These are phyloP conservation scores for Smittium mucronatum DNA, from an alignment of 371 early-diverging fungal species.

Conservation along the genomic window DNA sequence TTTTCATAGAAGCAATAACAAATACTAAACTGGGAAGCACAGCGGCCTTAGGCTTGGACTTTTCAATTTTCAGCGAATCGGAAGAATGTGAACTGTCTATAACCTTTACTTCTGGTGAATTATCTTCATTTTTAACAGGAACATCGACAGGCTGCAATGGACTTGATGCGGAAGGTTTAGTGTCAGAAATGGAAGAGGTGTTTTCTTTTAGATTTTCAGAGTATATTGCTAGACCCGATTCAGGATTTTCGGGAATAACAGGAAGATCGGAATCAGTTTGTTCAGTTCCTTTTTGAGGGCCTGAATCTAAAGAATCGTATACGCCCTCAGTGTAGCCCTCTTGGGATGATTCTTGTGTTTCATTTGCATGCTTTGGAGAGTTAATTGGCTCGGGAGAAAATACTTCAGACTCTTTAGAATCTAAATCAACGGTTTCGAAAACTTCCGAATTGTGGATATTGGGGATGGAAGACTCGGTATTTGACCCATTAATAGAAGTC, in stretches of 20 bases:
- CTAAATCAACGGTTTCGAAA: background rate
- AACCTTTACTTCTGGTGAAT: background rate
- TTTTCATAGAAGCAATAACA: conserved; percentile 51
- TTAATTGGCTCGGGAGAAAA: background rate
- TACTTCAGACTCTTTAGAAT: background rate
- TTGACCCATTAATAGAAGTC: no score
- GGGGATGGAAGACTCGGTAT: no score
- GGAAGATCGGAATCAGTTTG: background rate
- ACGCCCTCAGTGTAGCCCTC: background rate
- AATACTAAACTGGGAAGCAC: conserved; percentile 37
- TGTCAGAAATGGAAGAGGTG: background rate
- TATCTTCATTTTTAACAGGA: background rate
- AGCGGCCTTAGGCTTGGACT: background rate
- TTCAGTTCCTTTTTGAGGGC: no score
- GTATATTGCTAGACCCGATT: background rate
- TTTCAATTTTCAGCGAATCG: background rate
- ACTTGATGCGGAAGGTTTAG: background rate
- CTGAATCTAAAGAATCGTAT: no score
- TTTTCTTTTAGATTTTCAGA: background rate
- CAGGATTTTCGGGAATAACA: background rate
- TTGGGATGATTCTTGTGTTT: background rate
- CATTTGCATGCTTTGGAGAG: background rate
- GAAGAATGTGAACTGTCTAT: background rate
- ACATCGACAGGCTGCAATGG: background rate
- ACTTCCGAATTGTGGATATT: background rate